Conservation (phyloP, 257 asterid genomes). For the Solanum clarkiae region DNA sequence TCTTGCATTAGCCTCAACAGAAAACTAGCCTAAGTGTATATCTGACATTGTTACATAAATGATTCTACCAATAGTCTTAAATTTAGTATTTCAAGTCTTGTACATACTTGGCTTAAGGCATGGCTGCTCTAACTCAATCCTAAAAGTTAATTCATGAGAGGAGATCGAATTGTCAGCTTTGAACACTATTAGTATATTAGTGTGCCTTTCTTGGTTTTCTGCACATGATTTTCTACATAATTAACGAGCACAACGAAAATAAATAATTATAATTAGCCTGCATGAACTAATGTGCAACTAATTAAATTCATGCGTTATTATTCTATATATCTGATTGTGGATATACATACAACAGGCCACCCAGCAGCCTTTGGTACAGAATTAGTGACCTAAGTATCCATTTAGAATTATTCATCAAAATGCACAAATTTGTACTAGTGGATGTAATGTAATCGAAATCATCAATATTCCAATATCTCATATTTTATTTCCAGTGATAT, state of each 20-base stretch:
- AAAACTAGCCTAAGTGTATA: not conserved
- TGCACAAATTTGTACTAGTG: not conserved
- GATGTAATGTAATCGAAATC: not conserved
- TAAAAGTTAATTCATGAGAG: no score
- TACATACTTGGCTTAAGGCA: no score
- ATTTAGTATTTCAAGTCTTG: no score
- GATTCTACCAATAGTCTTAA: no score
- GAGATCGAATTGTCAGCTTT: not conserved
- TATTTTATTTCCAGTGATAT: not conserved
- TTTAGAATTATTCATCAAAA: not conserved
- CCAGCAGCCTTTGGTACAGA: not conserved
- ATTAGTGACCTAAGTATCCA: not conserved
- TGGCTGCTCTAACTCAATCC: not conserved
- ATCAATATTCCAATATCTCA: not conserved
- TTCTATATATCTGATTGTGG: not conserved
- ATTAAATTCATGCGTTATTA: not conserved
- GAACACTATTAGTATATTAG: not conserved
- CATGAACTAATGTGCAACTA: not conserved
- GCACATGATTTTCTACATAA: not conserved
- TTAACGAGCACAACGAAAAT: not conserved
- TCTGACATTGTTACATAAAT: no score
- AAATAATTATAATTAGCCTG: not conserved
- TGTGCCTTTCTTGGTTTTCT: not conserved
- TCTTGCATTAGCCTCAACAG: not conserved
- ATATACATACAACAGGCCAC: not conserved